Base-by-base conservation (phyloP, 2,329 filamentous ascomycete genomes). In the Aureobasidium zeae region DNA sequence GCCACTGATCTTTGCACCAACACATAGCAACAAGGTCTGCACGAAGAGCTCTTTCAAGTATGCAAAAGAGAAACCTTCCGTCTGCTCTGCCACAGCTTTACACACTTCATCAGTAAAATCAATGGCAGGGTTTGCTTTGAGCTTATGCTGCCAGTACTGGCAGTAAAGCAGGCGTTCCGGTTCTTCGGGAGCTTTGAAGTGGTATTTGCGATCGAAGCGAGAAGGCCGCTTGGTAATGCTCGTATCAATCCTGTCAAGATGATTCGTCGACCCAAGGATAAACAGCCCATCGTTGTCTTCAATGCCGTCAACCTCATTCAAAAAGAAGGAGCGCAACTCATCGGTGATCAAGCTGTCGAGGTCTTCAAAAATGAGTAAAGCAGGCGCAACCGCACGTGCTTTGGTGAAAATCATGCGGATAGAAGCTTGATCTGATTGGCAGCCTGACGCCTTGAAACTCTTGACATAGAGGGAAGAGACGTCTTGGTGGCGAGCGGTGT, bases 231-330 rank as follows among this genome's bases (percentile, higher is more conserved):
- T 81, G 3, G 59, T 52, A 24, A 63, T 80, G 15, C 79, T 79
- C 0, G 79, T 79, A 50, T 84, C 80, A 4, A 85, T 62, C 2
- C 71, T 68, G 25, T 84, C 79, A 4, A 84, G 67, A 51, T 71
- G 67, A 48, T 62, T 62, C 0, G 59, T 62, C 2, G 54, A 57
- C 15, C 58, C 59, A 6, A 62, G 55, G 63, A 85, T 81, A 52
- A 83, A 72, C 41, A 84, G 82, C 9, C 81, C 81, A 50, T 84
- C 76, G 50, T 85, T 85, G 49, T 69, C 72, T 52, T 76, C 74
- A 9, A 85, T 71, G 0, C 81, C 81, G 49, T 85, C 81, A 3
- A 84, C 74, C 58, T 84, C 79, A 55, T 84, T 85, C 35, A 84
- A 67, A 61, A 85, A 85, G 64, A 82, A 84, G 41, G 72, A 77